These are phyloP conservation scores for Malassezia sympodialis DNA, from an alignment of 1,284 basidiomycete genomes.

Conservation along the genomic window DNA sequence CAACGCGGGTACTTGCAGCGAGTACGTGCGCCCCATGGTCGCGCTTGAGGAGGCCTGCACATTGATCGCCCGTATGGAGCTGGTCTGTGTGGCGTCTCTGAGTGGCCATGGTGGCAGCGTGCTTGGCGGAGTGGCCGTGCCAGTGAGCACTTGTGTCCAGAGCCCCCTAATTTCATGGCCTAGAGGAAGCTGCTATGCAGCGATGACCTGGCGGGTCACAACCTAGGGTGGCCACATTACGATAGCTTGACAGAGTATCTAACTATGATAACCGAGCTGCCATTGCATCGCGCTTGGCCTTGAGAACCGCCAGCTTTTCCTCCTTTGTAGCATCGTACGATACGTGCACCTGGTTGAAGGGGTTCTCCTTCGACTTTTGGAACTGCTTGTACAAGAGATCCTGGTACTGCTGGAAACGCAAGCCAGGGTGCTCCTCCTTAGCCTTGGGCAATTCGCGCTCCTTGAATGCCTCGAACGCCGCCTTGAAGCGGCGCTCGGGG, in stretches of 20 bases:
- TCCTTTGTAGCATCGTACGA: constrained; percentile 73
- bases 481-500: constrained; percentile 67
- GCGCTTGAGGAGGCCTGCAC: constrained; percentile 12
- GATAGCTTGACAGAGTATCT: background rate
- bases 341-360: constrained; percentile 57
- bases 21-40: background rate
- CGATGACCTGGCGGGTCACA: constrained; percentile 17
- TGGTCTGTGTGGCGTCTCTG: constrained; percentile 12
- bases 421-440: constrained; percentile 69
- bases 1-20: background rate
- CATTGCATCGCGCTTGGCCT: constrained; percentile 49
- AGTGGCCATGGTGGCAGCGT: constrained; percentile 2
- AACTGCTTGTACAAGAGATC: constrained; percentile 40
- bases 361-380: constrained; percentile 70
- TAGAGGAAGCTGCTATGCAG: constrained; percentile 20
- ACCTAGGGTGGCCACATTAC: constrained; percentile 19
- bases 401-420: constrained; percentile 74
- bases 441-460: constrained; percentile 73
- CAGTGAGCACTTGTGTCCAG: constrained; percentile 2
- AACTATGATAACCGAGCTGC: constrained; percentile 30
- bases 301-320: constrained; percentile 63
- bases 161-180: constrained; percentile 20
- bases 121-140: background rate
- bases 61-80: constrained; percentile 19
- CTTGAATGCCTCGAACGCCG: constrained; percentile 81